Percentiles rank a stretch among this genome's conserved stretches.
Evolutionary conservation across 257 asterid species (phyloP).

Genomic region (Parsonsia alboflavescens): DNA sequence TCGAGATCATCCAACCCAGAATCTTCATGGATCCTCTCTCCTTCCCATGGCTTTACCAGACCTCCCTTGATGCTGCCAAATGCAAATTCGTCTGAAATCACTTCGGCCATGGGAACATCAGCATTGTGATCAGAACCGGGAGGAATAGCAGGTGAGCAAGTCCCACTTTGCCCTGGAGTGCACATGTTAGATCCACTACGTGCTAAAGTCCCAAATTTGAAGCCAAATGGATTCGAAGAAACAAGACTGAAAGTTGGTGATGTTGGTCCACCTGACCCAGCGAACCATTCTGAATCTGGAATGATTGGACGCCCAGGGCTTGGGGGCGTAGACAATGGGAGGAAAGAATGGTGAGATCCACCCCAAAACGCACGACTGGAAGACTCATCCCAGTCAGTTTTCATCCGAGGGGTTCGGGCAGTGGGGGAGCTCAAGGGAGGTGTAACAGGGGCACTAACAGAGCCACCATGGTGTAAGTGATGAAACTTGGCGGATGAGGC

Average conservation of each 20-base stretch:
- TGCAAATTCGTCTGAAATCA: conserved; percentile 43
- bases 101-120: conserved; percentile 61
- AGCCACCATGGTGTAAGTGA: conserved; percentile 49
- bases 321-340: conserved; percentile 48
- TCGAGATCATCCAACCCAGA: conserved; percentile 47
- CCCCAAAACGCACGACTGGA: conserved; percentile 35
- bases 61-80: conserved; percentile 35
- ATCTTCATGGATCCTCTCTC: conserved; percentile 54
- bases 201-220: conserved; percentile 30
- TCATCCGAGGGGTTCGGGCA: conserved; percentile 41
- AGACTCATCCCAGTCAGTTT: conserved; percentile 29
- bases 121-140: conserved; percentile 32
- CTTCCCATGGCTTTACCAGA: conserved; percentile 55
- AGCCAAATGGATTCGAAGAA: conserved; percentile 62
- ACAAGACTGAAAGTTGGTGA: conserved; percentile 81
- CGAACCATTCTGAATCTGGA: conserved; percentile 32
- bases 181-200: conserved; percentile 51
- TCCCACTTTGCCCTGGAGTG: conserved; percentile 59
- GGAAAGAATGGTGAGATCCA: conserved; percentile 39
- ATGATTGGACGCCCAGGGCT: conserved; percentile 39
- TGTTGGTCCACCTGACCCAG: conserved; percentile 39
- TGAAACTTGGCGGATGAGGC: conserved; percentile 39
- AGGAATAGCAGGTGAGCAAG: conserved; percentile 69
- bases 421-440: conserved; percentile 74
- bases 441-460: conserved; percentile 70